A percentile compares a stretch with the other conserved stretches of the same genome.
phyloP scores from a whole-genome alignment of 179 eudicot genomes.

The Silene noctiflora region DNA sequence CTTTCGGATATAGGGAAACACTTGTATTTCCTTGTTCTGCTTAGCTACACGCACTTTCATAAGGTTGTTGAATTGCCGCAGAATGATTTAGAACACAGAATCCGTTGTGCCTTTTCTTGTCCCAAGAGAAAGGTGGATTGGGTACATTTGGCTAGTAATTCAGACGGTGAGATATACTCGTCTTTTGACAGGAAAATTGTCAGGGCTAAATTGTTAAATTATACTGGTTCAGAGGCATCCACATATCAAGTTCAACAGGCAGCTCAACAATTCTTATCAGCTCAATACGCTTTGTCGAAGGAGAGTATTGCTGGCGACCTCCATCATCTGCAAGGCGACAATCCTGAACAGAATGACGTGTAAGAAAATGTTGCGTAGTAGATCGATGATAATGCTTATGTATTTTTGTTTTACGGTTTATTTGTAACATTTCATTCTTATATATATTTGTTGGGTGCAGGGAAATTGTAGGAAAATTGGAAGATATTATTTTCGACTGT shows the following conservation, averaged over 20 bases:
- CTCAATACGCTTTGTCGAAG: no score
- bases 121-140: background rate
- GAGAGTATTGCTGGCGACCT: no score
- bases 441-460: background rate
- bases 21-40: constrained; percentile 15
- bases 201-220: no score
- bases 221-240: background rate
- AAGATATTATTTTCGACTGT: background rate
- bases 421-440: background rate
- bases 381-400: background rate
- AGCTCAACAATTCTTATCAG: no score
- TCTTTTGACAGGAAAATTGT: background rate
- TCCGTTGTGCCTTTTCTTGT: background rate
- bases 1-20: background rate
- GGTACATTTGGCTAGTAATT: background rate
- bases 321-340: background rate
- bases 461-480: background rate
- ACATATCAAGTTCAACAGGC: no score
- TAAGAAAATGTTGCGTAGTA: no score
- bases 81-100: background rate
- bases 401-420: background rate
- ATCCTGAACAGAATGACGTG: background rate
- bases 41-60: background rate
- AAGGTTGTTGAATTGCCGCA: background rate
- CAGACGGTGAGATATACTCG: background rate